These are phyloP conservation scores for Kwoniella shandongensis DNA, from an alignment of 768 basidiomycete species.

Conservation along the genomic window DNA sequence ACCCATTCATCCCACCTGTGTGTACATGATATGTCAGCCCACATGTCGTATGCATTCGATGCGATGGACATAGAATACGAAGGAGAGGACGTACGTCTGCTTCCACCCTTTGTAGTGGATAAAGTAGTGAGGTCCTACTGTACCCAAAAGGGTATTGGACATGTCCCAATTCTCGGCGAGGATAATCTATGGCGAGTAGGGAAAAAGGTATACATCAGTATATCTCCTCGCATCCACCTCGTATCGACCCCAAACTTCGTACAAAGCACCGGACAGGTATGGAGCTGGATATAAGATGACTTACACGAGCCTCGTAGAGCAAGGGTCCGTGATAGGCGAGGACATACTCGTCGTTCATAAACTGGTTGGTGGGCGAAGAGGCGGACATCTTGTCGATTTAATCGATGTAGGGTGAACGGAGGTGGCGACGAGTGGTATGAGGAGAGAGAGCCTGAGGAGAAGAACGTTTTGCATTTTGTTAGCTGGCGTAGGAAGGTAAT, in stretches of 20 bases:
- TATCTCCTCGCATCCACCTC: constrained; percentile 8
- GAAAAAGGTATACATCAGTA: constrained; percentile 23
- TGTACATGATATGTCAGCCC: constrained; percentile 1
- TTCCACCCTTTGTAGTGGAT: constrained; percentile 99
- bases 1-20: constrained; percentile 98
- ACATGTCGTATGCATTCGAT: not conserved
- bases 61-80: not conserved
- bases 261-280: constrained; percentile 16
- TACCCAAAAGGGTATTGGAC: constrained; percentile 62
- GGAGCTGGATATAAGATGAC: constrained; percentile 19
- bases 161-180: constrained; percentile 67
- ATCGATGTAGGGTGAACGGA: not conserved
- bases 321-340: constrained; percentile 94
- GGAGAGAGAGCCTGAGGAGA: constrained; percentile 3
- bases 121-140: constrained; percentile 77
- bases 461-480: not conserved
- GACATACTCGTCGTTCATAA: constrained; percentile 67
- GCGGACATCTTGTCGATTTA: constrained; percentile 11
- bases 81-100: constrained; percentile 67
- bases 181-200: constrained; percentile 59
- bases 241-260: constrained; percentile 13
- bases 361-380: constrained; percentile 34
- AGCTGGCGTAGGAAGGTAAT: not conserved
- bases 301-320: constrained; percentile 86
- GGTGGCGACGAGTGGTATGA: not conserved